These are phyloP conservation scores for Omphalotus olearius DNA, from an alignment of 1,284 basidiomycete genomes.

Conservation along the genomic window DNA sequence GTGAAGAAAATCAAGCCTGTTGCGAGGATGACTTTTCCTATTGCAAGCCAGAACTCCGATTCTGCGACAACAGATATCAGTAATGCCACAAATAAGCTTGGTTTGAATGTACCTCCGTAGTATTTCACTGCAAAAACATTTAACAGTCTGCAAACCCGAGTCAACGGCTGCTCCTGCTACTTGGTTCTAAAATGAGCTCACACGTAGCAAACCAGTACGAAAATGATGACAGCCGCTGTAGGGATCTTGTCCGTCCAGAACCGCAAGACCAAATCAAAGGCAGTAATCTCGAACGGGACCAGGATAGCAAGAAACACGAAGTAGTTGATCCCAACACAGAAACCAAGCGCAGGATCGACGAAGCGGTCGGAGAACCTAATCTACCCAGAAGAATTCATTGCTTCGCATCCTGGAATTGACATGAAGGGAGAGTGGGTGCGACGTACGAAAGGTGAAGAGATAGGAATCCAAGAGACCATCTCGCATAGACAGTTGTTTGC, in stretches of 20 bases:
- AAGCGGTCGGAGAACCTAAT: conserved; percentile 43
- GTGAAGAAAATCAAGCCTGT: conserved; percentile 57
- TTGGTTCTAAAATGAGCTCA: conserved; percentile 18
- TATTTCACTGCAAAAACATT: conserved; percentile 42
- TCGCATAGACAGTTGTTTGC: conserved; percentile 46
- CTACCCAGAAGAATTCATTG: conserved; percentile 19
- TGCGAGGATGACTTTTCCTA: conserved; percentile 53
- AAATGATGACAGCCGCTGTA: conserved; percentile 34
- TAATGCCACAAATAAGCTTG: neutral
- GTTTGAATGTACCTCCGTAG: conserved; percentile 39
- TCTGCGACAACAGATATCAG: conserved; percentile 28
- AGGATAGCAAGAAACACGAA: conserved; percentile 39
- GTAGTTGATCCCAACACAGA: conserved; percentile 41
- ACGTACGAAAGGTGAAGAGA: conserved; percentile 43
- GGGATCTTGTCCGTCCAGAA: conserved; percentile 49
- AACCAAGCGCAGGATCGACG: conserved; percentile 43
- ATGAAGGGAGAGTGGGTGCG: neutral
- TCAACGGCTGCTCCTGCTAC: neutral
- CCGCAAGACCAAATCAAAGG: conserved; percentile 40
- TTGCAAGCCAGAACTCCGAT: conserved; percentile 52
- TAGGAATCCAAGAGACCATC: conserved; percentile 49
- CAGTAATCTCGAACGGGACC: conserved; percentile 41
- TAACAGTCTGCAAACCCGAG: conserved; percentile 25
- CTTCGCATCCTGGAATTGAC: too few relatives aligned
- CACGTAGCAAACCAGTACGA: conserved; percentile 37